A percentile compares a stretch with the other conserved stretches of the same genome.
Conservation (phyloP, 495 filamentous ascomycete species). For the Astrothelium macrocarpum region DNA sequence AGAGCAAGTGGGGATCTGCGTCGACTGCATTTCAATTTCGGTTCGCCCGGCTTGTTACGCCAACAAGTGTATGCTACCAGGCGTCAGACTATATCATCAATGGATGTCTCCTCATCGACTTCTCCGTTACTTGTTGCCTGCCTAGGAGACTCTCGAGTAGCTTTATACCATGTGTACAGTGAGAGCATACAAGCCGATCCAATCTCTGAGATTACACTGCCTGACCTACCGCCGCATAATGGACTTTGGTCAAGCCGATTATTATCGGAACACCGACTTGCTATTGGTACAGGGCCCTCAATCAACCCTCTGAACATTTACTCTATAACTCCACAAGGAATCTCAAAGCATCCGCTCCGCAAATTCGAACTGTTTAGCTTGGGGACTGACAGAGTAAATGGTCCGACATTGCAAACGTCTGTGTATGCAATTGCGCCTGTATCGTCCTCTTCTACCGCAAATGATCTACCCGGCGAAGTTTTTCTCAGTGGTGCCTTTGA, state of each 20-base stretch:
- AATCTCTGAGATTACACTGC: conserved; percentile 32
- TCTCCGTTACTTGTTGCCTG: conserved; percentile 24
- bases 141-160: conserved; percentile 20
- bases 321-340: conserved; percentile 35
- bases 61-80: conserved; percentile 9
- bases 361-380: conserved; percentile 17
- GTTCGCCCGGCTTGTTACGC: neutral
- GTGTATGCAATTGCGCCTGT: conserved; percentile 47
- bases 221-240: conserved; percentile 23
- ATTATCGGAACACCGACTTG: conserved; percentile 40
- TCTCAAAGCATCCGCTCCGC: conserved; percentile 31
- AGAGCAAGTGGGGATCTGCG: conserved; percentile 38
- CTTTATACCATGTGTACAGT: conserved; percentile 35
- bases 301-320: conserved; percentile 42
- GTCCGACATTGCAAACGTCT: conserved; percentile 12
- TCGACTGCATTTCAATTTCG: conserved; percentile 23
- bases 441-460: conserved; percentile 25
- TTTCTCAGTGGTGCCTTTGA: conserved; percentile 57
- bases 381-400: neutral
- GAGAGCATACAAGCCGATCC: conserved; percentile 30
- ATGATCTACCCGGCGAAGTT: conserved; percentile 35
- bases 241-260: conserved; percentile 44
- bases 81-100: conserved; percentile 11
- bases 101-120: conserved; percentile 16
- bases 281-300: conserved; percentile 41